Evolutionary conservation across 208 protist species (phyloP).

Genomic region (Trypanosomatidae sp.): DNA sequence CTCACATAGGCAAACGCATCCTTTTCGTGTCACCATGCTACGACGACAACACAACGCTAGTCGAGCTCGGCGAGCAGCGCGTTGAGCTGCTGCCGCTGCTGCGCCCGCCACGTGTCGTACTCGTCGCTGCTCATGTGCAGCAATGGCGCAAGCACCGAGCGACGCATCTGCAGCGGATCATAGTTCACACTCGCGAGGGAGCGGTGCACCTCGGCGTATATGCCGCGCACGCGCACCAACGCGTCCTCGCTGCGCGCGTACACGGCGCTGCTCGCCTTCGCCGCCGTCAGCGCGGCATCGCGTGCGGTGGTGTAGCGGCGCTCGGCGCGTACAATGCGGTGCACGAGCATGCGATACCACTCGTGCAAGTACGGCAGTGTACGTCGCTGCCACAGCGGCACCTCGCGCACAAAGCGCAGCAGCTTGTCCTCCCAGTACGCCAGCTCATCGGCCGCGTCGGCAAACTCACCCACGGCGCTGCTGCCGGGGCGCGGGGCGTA

Average conservation of each 20-base stretch:
- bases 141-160: conserved; percentile 42
- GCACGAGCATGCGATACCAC: conserved; percentile 46
- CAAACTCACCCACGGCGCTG: conserved; percentile 46
- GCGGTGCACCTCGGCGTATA: conserved; percentile 67
- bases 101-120: conserved; percentile 55
- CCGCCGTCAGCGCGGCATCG: conserved; percentile 17
- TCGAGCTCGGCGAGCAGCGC: conserved; percentile 33
- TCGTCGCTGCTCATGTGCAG: conserved; percentile 56
- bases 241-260: conserved; percentile 50
- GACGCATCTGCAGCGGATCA: conserved; percentile 72
- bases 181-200: conserved; percentile 69
- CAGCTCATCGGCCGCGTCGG: conserved; percentile 70
- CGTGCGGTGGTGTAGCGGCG: conserved; percentile 44
- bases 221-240: conserved; percentile 30
- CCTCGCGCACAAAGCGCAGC: conserved; percentile 42
- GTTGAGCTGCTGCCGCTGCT: conserved; percentile 32
- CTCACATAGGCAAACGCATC: conserved; percentile 1
- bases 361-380: conserved; percentile 68
- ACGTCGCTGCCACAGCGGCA: conserved; percentile 49
- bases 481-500: conserved; percentile 42
- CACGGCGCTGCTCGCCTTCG: conserved; percentile 11
- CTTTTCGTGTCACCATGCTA: neutral
- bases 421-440: conserved; percentile 55
- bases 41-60: conserved; percentile 2
- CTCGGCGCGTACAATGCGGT: conserved; percentile 62